phyloP scores from a whole-genome alignment of 805 yeast species.

The Myxozyma monticola region DNA sequence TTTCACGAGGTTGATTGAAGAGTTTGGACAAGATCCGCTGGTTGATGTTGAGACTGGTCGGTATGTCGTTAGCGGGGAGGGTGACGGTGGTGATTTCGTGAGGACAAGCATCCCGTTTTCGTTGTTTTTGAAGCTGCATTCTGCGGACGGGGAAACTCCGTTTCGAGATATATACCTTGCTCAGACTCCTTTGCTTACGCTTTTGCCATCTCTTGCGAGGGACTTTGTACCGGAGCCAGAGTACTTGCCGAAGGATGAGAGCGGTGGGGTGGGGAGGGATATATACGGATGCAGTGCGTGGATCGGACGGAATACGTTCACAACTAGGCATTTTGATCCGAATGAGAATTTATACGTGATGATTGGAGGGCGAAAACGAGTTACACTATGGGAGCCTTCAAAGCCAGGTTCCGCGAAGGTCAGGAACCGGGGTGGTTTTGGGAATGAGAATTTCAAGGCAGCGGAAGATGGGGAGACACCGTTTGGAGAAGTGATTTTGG shows the following conservation, averaged over 20 bases:
- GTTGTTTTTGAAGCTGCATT: conserved; percentile 14
- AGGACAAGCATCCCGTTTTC: conserved; percentile 25
- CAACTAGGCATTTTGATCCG: conserved; percentile 30
- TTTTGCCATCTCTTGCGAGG: conserved; percentile 13
- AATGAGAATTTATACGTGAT: conserved; percentile 30
- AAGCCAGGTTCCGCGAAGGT: background rate
- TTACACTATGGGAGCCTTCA: conserved; percentile 23
- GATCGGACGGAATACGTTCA: conserved; percentile 29
- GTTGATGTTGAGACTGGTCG: conserved; percentile 26
- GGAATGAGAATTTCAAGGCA: conserved; percentile 18
- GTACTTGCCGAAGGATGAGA: conserved; percentile 6
- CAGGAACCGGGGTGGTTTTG: conserved; percentile 5
- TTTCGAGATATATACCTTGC: conserved; percentile 22
- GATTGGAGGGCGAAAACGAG: conserved; percentile 23
- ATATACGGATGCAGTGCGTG: conserved; percentile 25
- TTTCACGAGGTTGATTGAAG: conserved; percentile 6
- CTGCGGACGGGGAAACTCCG: background rate
- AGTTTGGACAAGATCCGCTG: conserved; percentile 16
- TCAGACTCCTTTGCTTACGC: conserved; percentile 23
- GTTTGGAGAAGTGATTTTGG: conserved; percentile 11
- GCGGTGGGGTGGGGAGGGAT: background rate
- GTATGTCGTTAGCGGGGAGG: background rate
- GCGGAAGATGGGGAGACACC: conserved; percentile 5
- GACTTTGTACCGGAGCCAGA: conserved; percentile 20
- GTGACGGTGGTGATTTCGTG: conserved; percentile 4